A percentile compares a stretch with the other conserved stretches of the same genome.
phyloP scores from a whole-genome alignment of 2,329 filamentous ascomycete genomes.

The Escovopsis weberi region DNA sequence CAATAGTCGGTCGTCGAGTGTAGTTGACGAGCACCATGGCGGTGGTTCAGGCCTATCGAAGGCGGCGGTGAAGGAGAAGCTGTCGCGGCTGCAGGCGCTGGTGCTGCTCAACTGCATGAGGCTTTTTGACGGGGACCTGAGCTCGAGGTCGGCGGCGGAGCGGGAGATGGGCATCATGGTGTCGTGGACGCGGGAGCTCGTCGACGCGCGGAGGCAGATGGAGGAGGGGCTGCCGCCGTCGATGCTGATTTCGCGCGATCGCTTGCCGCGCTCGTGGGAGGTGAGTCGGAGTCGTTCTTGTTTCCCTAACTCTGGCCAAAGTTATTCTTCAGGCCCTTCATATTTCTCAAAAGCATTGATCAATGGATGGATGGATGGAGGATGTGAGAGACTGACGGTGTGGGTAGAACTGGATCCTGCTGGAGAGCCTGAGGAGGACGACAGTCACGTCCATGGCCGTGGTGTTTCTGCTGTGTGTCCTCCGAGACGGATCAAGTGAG shows the following conservation, averaged over 20 bases:
- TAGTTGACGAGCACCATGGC: too few relatives aligned
- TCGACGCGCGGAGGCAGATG: constrained; percentile 19
- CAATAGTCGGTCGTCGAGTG: too few relatives aligned
- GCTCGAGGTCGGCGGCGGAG: constrained; percentile 25
- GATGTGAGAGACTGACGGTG: neutral
- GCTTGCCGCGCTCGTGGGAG: constrained; percentile 28
- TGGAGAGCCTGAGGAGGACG: constrained; percentile 27
- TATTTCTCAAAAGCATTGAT: too few relatives aligned
- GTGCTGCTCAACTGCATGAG: constrained; percentile 26
- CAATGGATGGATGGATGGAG: too few relatives aligned
- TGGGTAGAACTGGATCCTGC: constrained; percentile 25
- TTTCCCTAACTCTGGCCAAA: too few relatives aligned
- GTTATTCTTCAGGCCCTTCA: too few relatives aligned
- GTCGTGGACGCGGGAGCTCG: constrained; percentile 23
- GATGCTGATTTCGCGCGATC: constrained; percentile 12
- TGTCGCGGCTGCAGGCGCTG: constrained; percentile 29
- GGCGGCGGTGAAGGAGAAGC: constrained; percentile 16
- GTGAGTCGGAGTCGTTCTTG: constrained; percentile 13
- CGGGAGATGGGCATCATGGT: constrained; percentile 21
- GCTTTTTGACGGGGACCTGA: constrained; percentile 29
- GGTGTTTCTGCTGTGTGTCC: constrained; percentile 19
- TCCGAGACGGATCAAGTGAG: constrained; percentile 20
- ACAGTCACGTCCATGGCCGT: constrained; percentile 19
- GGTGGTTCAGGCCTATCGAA: too few relatives aligned
- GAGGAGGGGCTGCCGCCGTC: constrained; percentile 13